phyloP scores from a whole-genome alignment of 768 basidiomycete species.

The Tylopilus sp. region DNA sequence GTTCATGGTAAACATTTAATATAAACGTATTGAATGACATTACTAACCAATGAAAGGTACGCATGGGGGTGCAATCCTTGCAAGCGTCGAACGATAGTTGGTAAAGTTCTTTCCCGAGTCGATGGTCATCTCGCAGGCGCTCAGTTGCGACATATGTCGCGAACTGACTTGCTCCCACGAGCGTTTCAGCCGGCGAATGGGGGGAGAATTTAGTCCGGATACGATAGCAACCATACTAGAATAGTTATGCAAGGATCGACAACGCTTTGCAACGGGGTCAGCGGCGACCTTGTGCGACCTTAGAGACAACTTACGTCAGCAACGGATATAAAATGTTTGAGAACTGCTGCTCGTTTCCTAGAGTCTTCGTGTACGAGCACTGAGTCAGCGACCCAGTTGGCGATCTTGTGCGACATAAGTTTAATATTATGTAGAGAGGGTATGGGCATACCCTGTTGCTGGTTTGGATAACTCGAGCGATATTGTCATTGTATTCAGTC shows the following conservation, averaged over 20 bases:
- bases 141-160: conserved; percentile 69
- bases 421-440: neutral
- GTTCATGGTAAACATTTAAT: neutral
- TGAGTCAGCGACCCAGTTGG: conserved; percentile 87
- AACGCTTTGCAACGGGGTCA: conserved; percentile 55
- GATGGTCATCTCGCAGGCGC: conserved; percentile 82
- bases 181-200: conserved; percentile 87
- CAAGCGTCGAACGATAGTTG: conserved; percentile 83
- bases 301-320: conserved; percentile 71
- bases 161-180: conserved; percentile 89
- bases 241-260: conserved; percentile 87
- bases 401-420: conserved; percentile 54
- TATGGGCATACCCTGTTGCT: conserved; percentile 67
- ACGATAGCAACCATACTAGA: conserved; percentile 96
- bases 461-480: conserved; percentile 81
- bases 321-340: conserved; percentile 89
- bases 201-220: conserved; percentile 90
- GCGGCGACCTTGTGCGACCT: neutral
- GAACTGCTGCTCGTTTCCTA: conserved; percentile 70
- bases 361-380: conserved; percentile 82
- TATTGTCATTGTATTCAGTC: conserved; percentile 74
- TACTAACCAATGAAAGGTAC: conserved; percentile 91
- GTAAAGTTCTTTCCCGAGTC: conserved; percentile 93
- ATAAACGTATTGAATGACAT: neutral
- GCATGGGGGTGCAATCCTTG: conserved; percentile 84